A percentile compares a stretch with the other conserved stretches of the same genome.
Evolutionary conservation across 2,329 filamentous ascomycete genomes (phyloP).

Genomic region (Claviceps spartinae): DNA sequence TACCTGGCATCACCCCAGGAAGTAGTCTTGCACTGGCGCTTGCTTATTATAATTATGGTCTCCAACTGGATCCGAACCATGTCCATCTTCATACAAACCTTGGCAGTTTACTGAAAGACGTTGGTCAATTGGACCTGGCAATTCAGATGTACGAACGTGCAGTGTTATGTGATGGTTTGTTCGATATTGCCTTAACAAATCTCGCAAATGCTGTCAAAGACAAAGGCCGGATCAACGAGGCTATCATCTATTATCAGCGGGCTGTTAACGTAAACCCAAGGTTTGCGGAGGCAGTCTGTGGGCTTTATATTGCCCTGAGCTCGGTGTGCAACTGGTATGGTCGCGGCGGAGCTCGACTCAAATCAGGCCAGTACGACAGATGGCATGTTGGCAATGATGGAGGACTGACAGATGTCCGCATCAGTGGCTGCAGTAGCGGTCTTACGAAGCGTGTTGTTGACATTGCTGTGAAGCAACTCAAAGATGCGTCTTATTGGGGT

Average conservation of each 20-base stretch:
- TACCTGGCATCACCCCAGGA: constrained; percentile 71
- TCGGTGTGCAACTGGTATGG: constrained; percentile 93
- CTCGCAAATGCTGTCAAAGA: constrained; percentile 97
- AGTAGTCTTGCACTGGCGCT: constrained; percentile 81
- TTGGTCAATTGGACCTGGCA: constrained; percentile 79
- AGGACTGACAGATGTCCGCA: constrained; percentile 62
- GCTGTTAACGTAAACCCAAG: constrained; percentile 87
- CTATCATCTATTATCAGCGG: constrained; percentile 80
- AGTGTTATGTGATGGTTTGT: constrained; percentile 80
- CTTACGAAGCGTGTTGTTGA: constrained; percentile 84
- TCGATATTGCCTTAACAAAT: constrained; percentile 94
- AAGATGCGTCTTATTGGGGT: constrained; percentile 79
- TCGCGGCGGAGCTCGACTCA: constrained; percentile 71
- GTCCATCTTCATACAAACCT: constrained; percentile 96
- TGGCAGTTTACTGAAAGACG: constrained; percentile 88
- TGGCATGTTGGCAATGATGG: constrained; percentile 87
- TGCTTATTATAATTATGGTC: constrained; percentile 88
- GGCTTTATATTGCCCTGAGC: constrained; percentile 85
- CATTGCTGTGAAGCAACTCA: constrained; percentile 78
- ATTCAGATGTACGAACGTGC: constrained; percentile 97
- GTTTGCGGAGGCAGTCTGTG: constrained; percentile 94
- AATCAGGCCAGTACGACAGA: constrained; percentile 61
- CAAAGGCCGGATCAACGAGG: constrained; percentile 80
- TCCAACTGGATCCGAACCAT: constrained; percentile 74
- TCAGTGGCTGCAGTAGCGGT: constrained; percentile 50